Evolutionary conservation across 495 filamentous ascomycete species (phyloP).

Genomic region (Jackrogersella minutella): DNA sequence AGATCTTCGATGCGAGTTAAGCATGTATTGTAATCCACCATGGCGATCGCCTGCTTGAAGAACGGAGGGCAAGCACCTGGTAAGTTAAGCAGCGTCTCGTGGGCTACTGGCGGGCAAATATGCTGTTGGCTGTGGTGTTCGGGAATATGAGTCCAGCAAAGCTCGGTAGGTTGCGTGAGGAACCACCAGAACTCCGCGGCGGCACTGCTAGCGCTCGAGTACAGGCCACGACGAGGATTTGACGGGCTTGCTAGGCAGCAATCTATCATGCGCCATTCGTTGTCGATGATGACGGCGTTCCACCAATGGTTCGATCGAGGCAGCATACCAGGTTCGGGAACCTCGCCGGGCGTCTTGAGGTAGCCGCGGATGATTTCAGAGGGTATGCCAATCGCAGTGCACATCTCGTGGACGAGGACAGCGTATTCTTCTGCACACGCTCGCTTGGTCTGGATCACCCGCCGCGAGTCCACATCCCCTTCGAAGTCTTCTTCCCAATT

Average conservation of each 20-base stretch:
- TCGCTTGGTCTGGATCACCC: conserved; percentile 83
- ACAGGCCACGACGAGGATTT: conserved; percentile 77
- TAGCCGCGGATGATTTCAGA: conserved; percentile 86
- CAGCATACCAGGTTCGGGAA: conserved; percentile 76
- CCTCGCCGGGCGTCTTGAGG: conserved; percentile 88
- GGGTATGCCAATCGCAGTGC: conserved; percentile 84
- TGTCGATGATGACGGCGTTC: conserved; percentile 94
- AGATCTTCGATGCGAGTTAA: conserved; percentile 85
- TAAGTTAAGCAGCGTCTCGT: conserved; percentile 82
- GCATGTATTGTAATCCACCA: conserved; percentile 92
- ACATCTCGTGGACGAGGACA: conserved; percentile 91
- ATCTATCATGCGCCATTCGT: conserved; percentile 97
- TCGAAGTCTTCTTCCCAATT: conserved; percentile 96
- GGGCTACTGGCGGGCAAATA: conserved; percentile 84
- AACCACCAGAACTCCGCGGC: conserved; percentile 91
- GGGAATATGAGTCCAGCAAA: conserved; percentile 95
- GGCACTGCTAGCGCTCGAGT: conserved; percentile 73
- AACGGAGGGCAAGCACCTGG: conserved; percentile 86
- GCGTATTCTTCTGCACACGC: conserved; percentile 93
- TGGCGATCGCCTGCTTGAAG: conserved; percentile 79
- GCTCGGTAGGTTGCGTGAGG: conserved; percentile 81
- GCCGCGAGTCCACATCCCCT: conserved; percentile 74
- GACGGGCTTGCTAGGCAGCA: conserved; percentile 91
- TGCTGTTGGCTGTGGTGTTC: conserved; percentile 87
- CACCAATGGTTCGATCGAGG: conserved; percentile 95